phyloP scores from a whole-genome alignment of 176 grass and related monocot species.

The Elaeis guineensis region DNA sequence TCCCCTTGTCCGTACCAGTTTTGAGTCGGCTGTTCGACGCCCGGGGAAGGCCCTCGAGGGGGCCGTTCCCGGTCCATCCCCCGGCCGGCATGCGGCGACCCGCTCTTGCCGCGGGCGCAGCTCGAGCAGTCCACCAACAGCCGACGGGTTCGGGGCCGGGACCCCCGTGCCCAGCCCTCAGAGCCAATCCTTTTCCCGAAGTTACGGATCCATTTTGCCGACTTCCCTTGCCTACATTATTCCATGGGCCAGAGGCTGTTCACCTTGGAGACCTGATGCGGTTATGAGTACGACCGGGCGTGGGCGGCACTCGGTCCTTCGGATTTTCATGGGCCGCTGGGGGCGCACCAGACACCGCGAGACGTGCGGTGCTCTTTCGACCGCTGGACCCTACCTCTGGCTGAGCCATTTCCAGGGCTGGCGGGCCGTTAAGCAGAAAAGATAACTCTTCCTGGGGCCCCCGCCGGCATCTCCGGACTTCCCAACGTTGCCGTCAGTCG shows the following conservation, averaged over 20 bases:
- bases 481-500: conserved; percentile 34
- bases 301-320: conserved; percentile 28
- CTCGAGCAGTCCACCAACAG: conserved; percentile 27
- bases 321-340: conserved; percentile 43
- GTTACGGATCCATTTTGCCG: conserved; percentile 72
- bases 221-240: conserved; percentile 82
- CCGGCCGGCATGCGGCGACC: conserved; percentile 14
- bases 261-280: conserved; percentile 47
- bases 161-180: conserved; percentile 51
- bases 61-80: conserved; percentile 2
- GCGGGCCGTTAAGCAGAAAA: conserved; percentile 38
- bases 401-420: conserved; percentile 19
- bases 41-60: conserved; percentile 25
- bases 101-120: conserved; percentile 20
- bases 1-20: conserved; percentile 44
- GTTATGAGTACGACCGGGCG: conserved; percentile 35
- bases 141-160: conserved; percentile 36
- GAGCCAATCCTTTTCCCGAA: conserved; percentile 72
- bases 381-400: too few relatives aligned
- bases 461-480: conserved; percentile 33
- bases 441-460: conserved; percentile 49
- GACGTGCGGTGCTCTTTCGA: conserved; percentile 31
- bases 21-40: conserved; percentile 27
- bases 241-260: conserved; percentile 50
- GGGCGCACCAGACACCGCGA: conserved; percentile 37